Percentiles rank a stretch among this genome's conserved stretches.
Conservation (phyloP, 2,329 filamentous ascomycete species). For the Aaosphaeria arxii region DNA sequence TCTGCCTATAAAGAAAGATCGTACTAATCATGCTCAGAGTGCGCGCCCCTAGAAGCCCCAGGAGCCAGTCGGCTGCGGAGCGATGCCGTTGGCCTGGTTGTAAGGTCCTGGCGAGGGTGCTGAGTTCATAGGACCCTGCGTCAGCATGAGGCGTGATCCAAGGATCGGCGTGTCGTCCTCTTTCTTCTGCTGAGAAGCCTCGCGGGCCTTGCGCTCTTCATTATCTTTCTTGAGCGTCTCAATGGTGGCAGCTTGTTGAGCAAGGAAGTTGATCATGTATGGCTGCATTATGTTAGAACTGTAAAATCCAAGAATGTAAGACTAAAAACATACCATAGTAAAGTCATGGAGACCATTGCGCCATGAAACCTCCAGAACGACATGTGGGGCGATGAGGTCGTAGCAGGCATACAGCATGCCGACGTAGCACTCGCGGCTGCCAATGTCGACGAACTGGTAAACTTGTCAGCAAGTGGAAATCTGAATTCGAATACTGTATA, state of each 20-base stretch:
- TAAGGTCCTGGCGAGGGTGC: constrained; percentile 66
- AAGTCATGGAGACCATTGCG: constrained; percentile 92
- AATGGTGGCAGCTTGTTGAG: constrained; percentile 85
- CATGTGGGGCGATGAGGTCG: constrained; percentile 88
- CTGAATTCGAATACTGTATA: constrained; percentile 28
- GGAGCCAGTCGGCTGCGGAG: constrained; percentile 74
- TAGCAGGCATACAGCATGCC: constrained; percentile 99
- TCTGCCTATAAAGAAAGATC: constrained; percentile 19
- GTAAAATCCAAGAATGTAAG: not conserved
- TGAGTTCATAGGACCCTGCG: constrained; percentile 69
- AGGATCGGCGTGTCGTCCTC: constrained; percentile 94
- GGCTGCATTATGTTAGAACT: constrained; percentile 47
- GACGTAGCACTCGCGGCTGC: constrained; percentile 98
- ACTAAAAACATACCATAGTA: constrained; percentile 64
- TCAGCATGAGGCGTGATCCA: constrained; percentile 90
- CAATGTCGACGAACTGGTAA: constrained; percentile 91
- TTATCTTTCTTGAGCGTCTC: constrained; percentile 89
- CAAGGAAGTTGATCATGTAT: constrained; percentile 98
- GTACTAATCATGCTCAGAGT: not conserved
- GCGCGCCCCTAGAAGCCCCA: constrained; percentile 30
- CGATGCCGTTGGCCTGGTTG: constrained; percentile 81
- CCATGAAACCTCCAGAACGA: constrained; percentile 96
- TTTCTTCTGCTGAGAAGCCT: constrained; percentile 76
- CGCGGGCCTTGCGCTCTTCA: constrained; percentile 77
- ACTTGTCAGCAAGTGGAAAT: not conserved